Evolutionary conservation across 1,284 basidiomycete genomes (phyloP).

Genomic region (Lignosus rhinocerotis): DNA sequence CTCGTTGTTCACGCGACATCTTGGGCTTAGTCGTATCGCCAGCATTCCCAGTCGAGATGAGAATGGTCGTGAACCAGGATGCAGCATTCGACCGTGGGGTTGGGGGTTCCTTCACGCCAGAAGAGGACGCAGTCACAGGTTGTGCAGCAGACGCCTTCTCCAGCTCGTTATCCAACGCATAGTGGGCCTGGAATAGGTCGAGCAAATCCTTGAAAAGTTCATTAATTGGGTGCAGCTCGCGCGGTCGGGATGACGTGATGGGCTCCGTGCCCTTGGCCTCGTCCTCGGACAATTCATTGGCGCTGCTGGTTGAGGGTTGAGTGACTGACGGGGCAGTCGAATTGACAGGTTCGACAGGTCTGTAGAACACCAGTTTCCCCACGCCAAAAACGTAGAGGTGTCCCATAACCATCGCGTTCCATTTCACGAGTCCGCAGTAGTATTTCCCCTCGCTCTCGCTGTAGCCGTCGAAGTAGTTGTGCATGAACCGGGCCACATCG

Average conservation of each 20-base stretch:
- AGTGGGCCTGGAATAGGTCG: not conserved
- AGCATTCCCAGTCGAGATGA: too few species aligned
- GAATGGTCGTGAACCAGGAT: too few species aligned
- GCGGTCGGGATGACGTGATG: not conserved
- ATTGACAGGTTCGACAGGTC: not conserved
- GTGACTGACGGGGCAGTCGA: too few species aligned
- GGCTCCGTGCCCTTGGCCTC: too few species aligned
- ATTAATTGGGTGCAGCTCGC: not conserved
- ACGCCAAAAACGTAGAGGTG: not conserved
- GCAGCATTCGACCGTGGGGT: too few species aligned
- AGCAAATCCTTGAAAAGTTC: not conserved
- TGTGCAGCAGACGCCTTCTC: not conserved
- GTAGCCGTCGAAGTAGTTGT: constrained; percentile 13
- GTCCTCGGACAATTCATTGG: too few species aligned
- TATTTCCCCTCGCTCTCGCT: not conserved
- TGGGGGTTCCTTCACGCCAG: too few species aligned
- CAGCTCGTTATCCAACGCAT: not conserved
- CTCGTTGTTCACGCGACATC: not conserved
- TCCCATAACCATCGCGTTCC: not conserved
- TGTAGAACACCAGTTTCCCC: not conserved
- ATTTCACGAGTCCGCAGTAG: not conserved
- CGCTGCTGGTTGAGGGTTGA: too few species aligned
- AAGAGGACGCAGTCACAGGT: too few species aligned
- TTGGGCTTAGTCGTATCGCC: too few species aligned
- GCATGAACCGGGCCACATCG: constrained; percentile 8